A percentile compares a stretch with the other conserved stretches of the same genome.
phyloP scores from a whole-genome alignment of 2,329 filamentous ascomycete species.

The Capronia americana region DNA sequence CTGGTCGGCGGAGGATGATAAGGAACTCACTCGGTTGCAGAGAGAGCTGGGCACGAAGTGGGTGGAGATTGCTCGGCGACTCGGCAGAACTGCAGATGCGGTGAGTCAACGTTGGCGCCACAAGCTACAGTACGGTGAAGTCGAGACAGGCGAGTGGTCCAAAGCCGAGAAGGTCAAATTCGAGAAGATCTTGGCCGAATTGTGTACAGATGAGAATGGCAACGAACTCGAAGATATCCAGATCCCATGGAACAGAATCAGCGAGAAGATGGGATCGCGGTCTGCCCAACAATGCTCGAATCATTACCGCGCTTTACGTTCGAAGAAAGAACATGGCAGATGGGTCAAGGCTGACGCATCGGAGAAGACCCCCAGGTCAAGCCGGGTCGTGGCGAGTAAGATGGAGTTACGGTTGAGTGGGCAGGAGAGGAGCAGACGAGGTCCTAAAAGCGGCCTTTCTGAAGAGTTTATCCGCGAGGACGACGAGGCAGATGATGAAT shows the following conservation, averaged over 20 bases:
- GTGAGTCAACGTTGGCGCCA: constrained; percentile 54
- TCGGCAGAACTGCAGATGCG: constrained; percentile 50
- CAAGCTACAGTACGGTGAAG: constrained; percentile 47
- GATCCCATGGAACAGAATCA: constrained; percentile 38
- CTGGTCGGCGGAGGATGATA: constrained; percentile 51
- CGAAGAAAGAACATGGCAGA: constrained; percentile 25
- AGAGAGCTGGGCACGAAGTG: constrained; percentile 46
- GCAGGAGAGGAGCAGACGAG: background rate
- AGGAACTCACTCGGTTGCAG: constrained; percentile 47
- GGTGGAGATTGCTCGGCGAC: constrained; percentile 46
- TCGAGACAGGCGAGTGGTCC: constrained; percentile 48
- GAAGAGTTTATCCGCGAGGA: constrained; percentile 29
- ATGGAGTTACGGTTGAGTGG: constrained; percentile 33
- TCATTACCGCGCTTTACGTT: constrained; percentile 38
- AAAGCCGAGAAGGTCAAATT: constrained; percentile 44
- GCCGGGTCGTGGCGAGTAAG: constrained; percentile 31
- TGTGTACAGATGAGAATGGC: constrained; percentile 32
- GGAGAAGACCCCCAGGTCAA: constrained; percentile 29
- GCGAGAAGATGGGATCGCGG: constrained; percentile 37
- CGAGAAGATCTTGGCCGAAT: constrained; percentile 38
- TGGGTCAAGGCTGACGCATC: constrained; percentile 29
- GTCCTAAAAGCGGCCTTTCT: constrained; percentile 19
- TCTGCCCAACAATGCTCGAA: constrained; percentile 40
- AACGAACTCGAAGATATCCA: constrained; percentile 43
- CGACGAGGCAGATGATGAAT: constrained; percentile 27